These are phyloP conservation scores for Adansonia gregorii DNA, from an alignment of 441 rosid species.

Conservation along the genomic window DNA sequence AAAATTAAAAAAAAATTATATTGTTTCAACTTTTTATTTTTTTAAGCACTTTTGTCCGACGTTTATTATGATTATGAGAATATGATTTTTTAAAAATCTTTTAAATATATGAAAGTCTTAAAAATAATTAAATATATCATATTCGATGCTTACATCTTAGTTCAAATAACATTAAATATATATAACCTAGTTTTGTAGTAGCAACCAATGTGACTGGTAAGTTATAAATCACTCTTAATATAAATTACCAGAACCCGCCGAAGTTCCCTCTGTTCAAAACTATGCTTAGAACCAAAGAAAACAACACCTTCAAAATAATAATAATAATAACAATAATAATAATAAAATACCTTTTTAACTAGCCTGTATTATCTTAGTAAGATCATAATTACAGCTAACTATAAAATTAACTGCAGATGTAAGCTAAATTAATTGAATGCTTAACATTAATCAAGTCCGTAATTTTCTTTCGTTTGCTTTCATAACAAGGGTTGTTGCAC, in stretches of 20 bases:
- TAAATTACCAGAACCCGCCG: not conserved
- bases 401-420: not conserved
- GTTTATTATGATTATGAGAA: too few relatives aligned
- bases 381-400: not conserved
- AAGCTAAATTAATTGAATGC: not conserved
- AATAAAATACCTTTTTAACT: not conserved
- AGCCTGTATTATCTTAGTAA: not conserved
- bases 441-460: not conserved
- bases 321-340: not conserved
- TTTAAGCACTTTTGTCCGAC: too few relatives aligned
- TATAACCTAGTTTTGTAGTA: not conserved
- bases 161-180: too few relatives aligned
- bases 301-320: not conserved
- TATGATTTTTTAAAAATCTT: too few relatives aligned
- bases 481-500: not conserved
- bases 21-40: too few relatives aligned
- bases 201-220: not conserved
- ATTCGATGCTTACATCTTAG: too few relatives aligned
- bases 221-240: not conserved
- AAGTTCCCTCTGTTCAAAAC: slow-evolving; percentile 16
- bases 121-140: too few relatives aligned
- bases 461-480: slow-evolving; percentile 4
- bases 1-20: too few relatives aligned
- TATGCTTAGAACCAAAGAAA: slow-evolving; percentile 26
- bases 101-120: too few relatives aligned